Conservation (phyloP, 2,329 filamentous ascomycete species). For the Cytospora leucostoma region DNA sequence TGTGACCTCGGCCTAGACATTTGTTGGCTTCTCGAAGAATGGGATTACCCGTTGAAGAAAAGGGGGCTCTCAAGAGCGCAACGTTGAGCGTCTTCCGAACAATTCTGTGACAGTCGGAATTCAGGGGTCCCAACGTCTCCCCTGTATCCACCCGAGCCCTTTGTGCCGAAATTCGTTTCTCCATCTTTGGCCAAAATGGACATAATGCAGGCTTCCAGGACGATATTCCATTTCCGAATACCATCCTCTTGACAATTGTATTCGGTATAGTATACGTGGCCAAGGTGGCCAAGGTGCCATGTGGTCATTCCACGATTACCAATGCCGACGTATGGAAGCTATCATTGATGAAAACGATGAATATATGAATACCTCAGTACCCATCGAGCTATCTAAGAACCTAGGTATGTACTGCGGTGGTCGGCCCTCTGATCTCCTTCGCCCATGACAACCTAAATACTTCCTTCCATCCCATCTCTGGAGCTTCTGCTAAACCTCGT, state of each 20-base stretch:
- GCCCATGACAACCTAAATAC: not conserved
- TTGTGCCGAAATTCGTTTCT: constrained; percentile 24
- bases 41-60: constrained; percentile 15
- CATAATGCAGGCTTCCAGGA: constrained; percentile 14
- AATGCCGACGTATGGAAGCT: not conserved
- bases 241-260: not conserved
- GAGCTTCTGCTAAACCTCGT: not conserved
- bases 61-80: constrained; percentile 24
- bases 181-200: constrained; percentile 2
- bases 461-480: constrained; percentile 2
- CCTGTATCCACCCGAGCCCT: constrained; percentile 23
- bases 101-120: constrained; percentile 16
- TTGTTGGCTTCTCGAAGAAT: not conserved
- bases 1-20: not conserved
- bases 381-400: no score
- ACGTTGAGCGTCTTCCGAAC: constrained; percentile 23
- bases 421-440: not conserved
- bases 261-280: not conserved
- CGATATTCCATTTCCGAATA: not conserved
- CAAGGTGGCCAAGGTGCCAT: not conserved
- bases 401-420: not conserved
- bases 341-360: no score
- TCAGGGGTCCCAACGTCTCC: constrained; percentile 20
- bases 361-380: no score
- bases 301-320: not conserved